These are phyloP conservation scores for Metschnikowia dekortorum DNA, from an alignment of 805 yeast species.

Conservation along the genomic window DNA sequence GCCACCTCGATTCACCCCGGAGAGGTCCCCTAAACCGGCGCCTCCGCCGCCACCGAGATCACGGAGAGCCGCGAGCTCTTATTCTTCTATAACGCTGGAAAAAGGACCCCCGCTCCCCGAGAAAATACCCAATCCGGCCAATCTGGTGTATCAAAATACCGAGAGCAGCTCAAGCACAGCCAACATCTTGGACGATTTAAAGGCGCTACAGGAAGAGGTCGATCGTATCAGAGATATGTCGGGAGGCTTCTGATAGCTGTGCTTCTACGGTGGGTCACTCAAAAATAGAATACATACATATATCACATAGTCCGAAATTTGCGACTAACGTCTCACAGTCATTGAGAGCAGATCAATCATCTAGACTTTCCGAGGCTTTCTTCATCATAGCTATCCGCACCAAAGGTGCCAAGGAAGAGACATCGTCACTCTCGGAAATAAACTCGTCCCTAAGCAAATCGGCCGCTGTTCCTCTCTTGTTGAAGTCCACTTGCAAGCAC, in stretches of 20 bases:
- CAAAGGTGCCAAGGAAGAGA: conserved; percentile 61
- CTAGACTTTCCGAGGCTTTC: conserved; percentile 35
- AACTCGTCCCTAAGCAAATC: conserved; percentile 67
- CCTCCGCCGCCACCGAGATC: conserved; percentile 44
- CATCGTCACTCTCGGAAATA: conserved; percentile 58
- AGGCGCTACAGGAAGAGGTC: conserved; percentile 66
- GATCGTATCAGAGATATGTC: conserved; percentile 49
- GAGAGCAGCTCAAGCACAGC: conserved; percentile 30
- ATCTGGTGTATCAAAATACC: conserved; percentile 12
- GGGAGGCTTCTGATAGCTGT: conserved; percentile 33
- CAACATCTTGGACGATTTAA: conserved; percentile 59
- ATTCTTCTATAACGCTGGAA: conserved; percentile 6
- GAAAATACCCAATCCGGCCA: conserved; percentile 21
- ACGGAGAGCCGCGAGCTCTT: conserved; percentile 25
- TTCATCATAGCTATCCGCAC: conserved; percentile 72
- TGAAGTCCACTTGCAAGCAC: conserved; percentile 81
- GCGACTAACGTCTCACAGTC: background rate
- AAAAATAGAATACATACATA: background rate
- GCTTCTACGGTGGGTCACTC: background rate
- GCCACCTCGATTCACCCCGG: conserved; percentile 18
- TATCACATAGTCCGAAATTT: background rate
- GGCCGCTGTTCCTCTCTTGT: conserved; percentile 72
- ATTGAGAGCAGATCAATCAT: conserved; percentile 1
- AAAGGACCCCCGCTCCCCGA: conserved; percentile 14
- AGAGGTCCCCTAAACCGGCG: conserved; percentile 4